Evolutionary conservation across 1,284 basidiomycete genomes (phyloP).

Genomic region (Ganoderma boninense): DNA sequence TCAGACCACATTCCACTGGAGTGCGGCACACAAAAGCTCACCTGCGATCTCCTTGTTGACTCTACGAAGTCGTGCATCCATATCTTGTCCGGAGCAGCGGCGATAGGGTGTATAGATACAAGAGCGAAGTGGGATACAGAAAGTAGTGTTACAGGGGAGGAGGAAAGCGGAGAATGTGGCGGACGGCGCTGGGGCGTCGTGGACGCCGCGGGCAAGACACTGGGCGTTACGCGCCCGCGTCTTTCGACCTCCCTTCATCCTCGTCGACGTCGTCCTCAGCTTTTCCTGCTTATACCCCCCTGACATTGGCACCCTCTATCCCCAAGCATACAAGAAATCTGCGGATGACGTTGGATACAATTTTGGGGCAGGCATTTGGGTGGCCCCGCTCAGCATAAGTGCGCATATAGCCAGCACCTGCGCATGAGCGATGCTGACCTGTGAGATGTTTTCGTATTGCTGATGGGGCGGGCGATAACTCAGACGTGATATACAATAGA

Average conservation of each 20-base stretch:
- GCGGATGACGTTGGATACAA: not conserved
- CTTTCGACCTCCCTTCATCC: not conserved
- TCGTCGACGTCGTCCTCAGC: not conserved
- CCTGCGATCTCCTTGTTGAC: slow-evolving; percentile 94
- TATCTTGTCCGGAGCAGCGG: slow-evolving; percentile 36
- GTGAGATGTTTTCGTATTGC: not conserved
- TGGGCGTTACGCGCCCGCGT: not conserved
- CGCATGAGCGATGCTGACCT: not conserved
- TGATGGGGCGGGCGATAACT: not conserved
- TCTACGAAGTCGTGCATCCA: slow-evolving; percentile 89
- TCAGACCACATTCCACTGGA: not conserved
- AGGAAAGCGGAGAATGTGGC: slow-evolving; percentile 8
- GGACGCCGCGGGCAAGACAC: not conserved
- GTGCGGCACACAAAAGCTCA: slow-evolving; percentile 46
- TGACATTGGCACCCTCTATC: not conserved
- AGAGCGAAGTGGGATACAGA: slow-evolving; percentile 11
- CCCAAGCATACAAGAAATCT: not conserved
- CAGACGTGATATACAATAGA: not conserved
- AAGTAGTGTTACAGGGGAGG: slow-evolving; percentile 14
- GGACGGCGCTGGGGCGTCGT: slow-evolving; percentile 12
- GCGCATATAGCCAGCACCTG: not conserved
- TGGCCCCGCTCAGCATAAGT: not conserved
- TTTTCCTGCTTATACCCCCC: not conserved
- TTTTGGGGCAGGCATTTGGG: not conserved
- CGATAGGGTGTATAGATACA: slow-evolving; percentile 21